Base-by-base conservation (phyloP, 768 basidiomycete species). In the Hypsizygus marmoreus region DNA sequence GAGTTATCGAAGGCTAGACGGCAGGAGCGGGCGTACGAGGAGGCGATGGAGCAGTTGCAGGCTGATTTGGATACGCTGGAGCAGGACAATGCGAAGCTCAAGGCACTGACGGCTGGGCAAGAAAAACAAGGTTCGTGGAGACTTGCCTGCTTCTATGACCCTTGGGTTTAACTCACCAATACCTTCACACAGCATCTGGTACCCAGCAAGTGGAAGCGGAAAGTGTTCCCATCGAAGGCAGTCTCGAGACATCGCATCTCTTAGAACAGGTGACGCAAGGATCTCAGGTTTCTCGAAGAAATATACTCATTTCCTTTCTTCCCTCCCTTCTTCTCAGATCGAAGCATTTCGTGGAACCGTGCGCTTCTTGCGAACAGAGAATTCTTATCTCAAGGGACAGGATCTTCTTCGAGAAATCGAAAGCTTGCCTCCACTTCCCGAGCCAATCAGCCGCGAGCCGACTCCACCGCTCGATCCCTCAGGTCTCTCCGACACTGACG, bases 41-140 rank as follows among this genome's bases (percentile, higher is more conserved):
- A 95, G 56, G 91, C 93, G 2, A 88, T 97, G 75, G 94, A 95
- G 54, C 91, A 92, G 58, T 66, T 98, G 8, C 93, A 95, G 60
- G 79, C 82, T 1, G 95, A 99, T 57, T 68, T 97, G 51, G 94
- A 97, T 63, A 62, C 74, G 1, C 70, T 95, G 40, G 92, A 95
- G 65, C 84, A 91, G 63, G 95, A 98, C 56, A 92, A 92, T 62
- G 80, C 73, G 3, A 91, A 86, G 64, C 71, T 97, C 54, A 92
- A 90, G 73, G 70, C 77, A 3, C 63, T 81, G 57, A 77, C 79
- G 25, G 80, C 75, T 52, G 77, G 71, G n/a, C 76, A 81, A 37
- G 89, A 91, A 64, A 77, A 82, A 52, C 86, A 88, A 69, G 74
- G 91, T 88, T 57, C 43, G 80, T 53, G 25, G 6, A 13, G 10